phyloP scores from a whole-genome alignment of 305 asterid genomes.

The Plantago coronopus region DNA sequence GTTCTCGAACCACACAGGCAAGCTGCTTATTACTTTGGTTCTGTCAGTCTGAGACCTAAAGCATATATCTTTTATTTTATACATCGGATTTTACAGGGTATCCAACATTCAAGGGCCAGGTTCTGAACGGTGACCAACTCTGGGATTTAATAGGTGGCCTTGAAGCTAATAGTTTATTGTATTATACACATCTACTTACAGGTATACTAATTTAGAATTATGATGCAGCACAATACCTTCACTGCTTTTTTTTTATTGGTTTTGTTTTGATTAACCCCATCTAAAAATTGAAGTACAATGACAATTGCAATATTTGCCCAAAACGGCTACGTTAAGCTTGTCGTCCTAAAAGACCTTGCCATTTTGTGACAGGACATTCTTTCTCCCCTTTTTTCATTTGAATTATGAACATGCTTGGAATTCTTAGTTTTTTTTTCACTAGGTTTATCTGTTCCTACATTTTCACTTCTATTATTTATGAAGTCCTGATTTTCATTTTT shows the following conservation, averaged over 20 bases:
- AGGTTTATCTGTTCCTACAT: background rate
- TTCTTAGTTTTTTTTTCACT: background rate
- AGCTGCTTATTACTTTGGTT: constrained; percentile 58
- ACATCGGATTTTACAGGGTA: constrained; percentile 58
- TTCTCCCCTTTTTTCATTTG: constrained; percentile 18
- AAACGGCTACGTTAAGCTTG: constrained; percentile 2
- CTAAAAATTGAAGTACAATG: background rate
- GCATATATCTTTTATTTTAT: constrained; percentile 24
- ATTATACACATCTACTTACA: constrained; percentile 90
- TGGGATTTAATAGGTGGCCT: constrained; percentile 94
- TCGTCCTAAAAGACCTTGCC: constrained; percentile 5
- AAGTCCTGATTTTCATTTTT: constrained; percentile 19
- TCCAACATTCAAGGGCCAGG: constrained; percentile 94
- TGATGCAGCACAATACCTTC: constrained; percentile 9
- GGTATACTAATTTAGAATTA: constrained; percentile 40
- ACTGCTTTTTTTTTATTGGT: constrained; percentile 6
- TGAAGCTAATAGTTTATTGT: constrained; percentile 76
- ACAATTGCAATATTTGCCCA: background rate
- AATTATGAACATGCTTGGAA: constrained; percentile 11
- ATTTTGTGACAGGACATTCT: constrained; percentile 3
- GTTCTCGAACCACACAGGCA: constrained; percentile 99
- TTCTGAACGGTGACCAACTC: constrained; percentile 86
- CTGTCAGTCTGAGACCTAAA: constrained; percentile 37
- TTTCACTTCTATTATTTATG: constrained; percentile 7
- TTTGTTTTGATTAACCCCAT: constrained; percentile 7